These are phyloP conservation scores for Metschnikowia anglica DNA, from an alignment of 805 yeast species.

Conservation along the genomic window DNA sequence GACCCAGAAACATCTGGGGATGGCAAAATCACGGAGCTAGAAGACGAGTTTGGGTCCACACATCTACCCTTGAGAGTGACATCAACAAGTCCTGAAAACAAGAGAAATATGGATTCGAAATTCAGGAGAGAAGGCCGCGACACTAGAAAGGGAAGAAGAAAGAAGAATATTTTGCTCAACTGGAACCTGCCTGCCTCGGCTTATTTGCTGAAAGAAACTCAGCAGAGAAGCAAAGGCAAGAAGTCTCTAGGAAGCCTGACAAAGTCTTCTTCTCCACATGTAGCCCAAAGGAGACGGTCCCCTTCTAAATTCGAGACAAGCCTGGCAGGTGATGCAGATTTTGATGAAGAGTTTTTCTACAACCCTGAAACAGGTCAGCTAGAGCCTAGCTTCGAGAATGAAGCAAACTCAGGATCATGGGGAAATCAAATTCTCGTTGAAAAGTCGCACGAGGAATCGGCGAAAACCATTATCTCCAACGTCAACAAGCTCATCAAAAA, in stretches of 20 bases:
- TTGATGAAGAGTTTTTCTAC: slow-evolving; percentile 29
- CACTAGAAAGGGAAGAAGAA: slow-evolving; percentile 1
- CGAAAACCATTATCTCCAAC: slow-evolving; percentile 21
- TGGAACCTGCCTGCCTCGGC: slow-evolving; percentile 31
- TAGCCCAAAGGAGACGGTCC: neutral
- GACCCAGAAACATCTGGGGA: neutral
- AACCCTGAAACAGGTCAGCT: slow-evolving; percentile 36
- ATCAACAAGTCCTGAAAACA: neutral
- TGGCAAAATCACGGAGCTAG: slow-evolving; percentile 12
- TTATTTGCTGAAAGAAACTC: slow-evolving; percentile 16
- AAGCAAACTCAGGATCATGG: neutral
- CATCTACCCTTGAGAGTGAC: neutral
- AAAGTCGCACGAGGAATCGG: slow-evolving; percentile 6
- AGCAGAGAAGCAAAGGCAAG: slow-evolving; percentile 12
- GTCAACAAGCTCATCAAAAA: slow-evolving; percentile 34
- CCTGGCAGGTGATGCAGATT: neutral
- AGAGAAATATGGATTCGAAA: neutral
- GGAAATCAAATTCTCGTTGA: neutral
- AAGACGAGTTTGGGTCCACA: neutral
- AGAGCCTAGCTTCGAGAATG: slow-evolving; percentile 18
- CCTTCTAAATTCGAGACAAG: neutral
- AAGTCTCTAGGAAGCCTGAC: neutral
- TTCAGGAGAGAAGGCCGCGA: neutral
- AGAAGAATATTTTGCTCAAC: slow-evolving; percentile 26
- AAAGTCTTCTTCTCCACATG: neutral